These are phyloP conservation scores for Noccaea bulbosa DNA, from an alignment of 345 rosid genomes.

Conservation along the genomic window DNA sequence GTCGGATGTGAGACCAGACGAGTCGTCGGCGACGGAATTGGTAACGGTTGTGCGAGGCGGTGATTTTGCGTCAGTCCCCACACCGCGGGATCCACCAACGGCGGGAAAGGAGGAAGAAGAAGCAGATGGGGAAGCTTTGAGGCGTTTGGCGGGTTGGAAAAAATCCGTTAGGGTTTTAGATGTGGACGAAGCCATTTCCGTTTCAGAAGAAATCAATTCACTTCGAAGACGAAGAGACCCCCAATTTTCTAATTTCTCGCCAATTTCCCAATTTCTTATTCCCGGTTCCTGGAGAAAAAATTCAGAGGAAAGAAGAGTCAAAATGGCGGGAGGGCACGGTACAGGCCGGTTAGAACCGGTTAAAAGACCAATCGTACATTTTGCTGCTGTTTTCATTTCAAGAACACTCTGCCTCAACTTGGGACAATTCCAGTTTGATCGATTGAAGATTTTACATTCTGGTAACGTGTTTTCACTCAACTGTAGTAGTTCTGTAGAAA, in stretches of 20 bases:
- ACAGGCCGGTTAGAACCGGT: conserved; percentile 22
- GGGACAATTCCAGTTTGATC: background rate
- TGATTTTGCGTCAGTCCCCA: conserved; percentile 24
- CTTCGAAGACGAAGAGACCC: background rate
- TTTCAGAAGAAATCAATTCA: conserved; percentile 18
- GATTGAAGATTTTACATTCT: no score
- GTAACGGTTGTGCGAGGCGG: conserved; percentile 34
- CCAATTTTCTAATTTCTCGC: background rate
- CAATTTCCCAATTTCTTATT: conserved; percentile 6
- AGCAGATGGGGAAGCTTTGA: conserved; percentile 47
- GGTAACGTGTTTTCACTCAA: no score
- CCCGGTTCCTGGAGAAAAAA: background rate
- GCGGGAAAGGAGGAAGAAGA: conserved; percentile 32
- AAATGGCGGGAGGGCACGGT: conserved; percentile 38
- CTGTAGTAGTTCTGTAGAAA: background rate
- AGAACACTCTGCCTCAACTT: background rate
- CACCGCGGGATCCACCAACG: conserved; percentile 31
- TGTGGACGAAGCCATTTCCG: conserved; percentile 58
- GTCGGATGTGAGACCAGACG: conserved; percentile 54
- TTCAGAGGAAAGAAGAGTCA: background rate
- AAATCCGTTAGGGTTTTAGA: conserved; percentile 64
- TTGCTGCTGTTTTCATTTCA: background rate
- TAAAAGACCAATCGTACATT: background rate
- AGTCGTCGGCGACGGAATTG: conserved; percentile 33
- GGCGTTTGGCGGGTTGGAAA: conserved; percentile 80